phyloP scores from a whole-genome alignment of 768 basidiomycete species.

The Lentinula edodes region DNA sequence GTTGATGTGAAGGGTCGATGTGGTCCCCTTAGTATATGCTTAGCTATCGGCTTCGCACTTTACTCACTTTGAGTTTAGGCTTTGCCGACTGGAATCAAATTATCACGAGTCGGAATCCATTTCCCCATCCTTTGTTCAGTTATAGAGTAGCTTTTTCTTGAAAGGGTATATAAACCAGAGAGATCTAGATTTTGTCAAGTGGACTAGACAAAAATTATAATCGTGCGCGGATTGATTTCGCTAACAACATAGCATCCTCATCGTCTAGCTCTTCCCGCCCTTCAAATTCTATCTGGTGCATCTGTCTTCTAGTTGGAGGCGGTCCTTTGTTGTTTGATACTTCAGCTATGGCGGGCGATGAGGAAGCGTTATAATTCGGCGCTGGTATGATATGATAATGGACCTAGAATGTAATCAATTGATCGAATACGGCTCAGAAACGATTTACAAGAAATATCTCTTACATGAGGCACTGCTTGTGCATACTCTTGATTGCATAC shows the following conservation, averaged over 20 bases:
- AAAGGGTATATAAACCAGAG: too few species aligned
- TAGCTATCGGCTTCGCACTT: too few species aligned
- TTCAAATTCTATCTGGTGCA: constrained; percentile 60
- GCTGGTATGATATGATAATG: constrained; percentile 78
- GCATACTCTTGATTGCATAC: constrained; percentile 83
- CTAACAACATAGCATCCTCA: constrained; percentile 44
- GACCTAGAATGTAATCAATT: constrained; percentile 36
- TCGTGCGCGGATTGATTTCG: constrained; percentile 38
- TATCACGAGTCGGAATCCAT: too few species aligned
- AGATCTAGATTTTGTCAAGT: background rate
- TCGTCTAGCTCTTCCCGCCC: constrained; percentile 54
- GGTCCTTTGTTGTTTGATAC: constrained; percentile 8
- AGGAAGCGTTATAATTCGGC: constrained; percentile 34
- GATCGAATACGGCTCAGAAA: background rate
- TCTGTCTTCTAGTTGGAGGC: constrained; percentile 39
- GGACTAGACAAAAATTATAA: constrained; percentile 18
- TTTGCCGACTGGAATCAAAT: too few species aligned
- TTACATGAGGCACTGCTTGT: constrained; percentile 72
- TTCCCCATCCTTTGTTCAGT: too few species aligned
- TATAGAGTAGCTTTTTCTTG: too few species aligned
- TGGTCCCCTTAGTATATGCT: too few species aligned
- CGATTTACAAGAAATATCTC: background rate
- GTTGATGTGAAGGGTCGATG: too few species aligned
- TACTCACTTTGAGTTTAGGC: too few species aligned
- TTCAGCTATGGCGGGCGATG: background rate